Conservation (phyloP, 1,139 yeast species). For the Sugiyamaella neomexicana region DNA sequence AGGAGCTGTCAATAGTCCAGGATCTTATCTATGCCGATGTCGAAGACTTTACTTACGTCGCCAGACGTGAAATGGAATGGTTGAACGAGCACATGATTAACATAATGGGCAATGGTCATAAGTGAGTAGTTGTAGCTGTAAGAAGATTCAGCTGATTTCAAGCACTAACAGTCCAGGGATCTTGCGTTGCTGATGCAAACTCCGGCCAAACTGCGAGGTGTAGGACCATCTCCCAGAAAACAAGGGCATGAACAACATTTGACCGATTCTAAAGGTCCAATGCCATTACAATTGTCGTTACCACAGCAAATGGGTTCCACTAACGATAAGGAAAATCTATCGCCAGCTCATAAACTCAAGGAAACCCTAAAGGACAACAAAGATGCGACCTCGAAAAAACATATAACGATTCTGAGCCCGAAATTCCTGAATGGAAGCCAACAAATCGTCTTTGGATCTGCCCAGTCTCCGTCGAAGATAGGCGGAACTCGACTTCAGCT, state of each 20-base stretch:
- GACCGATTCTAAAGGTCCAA: background rate
- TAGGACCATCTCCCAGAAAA: slow-evolving; percentile 6
- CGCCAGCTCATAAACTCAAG: background rate
- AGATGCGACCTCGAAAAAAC: background rate
- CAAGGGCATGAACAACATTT: background rate
- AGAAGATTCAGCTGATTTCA: background rate
- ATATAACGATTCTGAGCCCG: slow-evolving; percentile 7
- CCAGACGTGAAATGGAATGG: slow-evolving; percentile 45
- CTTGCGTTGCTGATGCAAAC: slow-evolving; percentile 7
- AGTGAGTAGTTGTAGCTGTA: background rate
- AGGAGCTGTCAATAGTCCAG: slow-evolving; percentile 42
- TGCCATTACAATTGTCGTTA: background rate
- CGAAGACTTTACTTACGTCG: slow-evolving; percentile 45
- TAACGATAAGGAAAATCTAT: slow-evolving; percentile 3
- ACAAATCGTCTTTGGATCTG: background rate
- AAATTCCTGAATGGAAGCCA: slow-evolving; percentile 5
- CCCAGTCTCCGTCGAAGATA: background rate
- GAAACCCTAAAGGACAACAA: background rate
- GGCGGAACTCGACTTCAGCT: no score
- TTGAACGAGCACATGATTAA: slow-evolving; percentile 41
- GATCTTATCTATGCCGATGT: slow-evolving; percentile 38
- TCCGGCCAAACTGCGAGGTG: slow-evolving; percentile 1
- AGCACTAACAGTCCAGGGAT: slow-evolving; percentile 2
- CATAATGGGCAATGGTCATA: slow-evolving; percentile 24
- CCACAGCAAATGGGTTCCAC: background rate